phyloP scores from a whole-genome alignment of 148 eudicot genomes.

The Nyssa sinensis region DNA sequence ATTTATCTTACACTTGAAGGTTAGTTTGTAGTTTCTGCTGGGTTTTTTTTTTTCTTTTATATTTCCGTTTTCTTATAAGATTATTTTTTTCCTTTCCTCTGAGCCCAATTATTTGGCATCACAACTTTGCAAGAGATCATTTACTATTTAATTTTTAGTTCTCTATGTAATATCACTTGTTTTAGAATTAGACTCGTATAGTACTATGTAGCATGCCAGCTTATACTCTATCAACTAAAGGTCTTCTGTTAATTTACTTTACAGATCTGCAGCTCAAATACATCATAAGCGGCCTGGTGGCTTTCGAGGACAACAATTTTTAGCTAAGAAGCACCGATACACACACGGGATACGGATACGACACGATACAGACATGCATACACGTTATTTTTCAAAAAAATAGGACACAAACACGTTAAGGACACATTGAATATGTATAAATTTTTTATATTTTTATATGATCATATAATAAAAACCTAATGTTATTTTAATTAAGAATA shows the following conservation, averaged over 20 bases:
- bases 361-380: no score
- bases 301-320: conserved; percentile 71
- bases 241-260: not conserved
- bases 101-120: not conserved
- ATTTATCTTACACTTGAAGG: conserved; percentile 81
- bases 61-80: not conserved
- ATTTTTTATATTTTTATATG: no score
- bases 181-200: not conserved
- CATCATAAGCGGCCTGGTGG: conserved; percentile 70
- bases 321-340: no score
- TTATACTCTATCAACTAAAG: not conserved
- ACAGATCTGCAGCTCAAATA: conserved; percentile 55
- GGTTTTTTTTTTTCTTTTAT: not conserved
- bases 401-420: no score
- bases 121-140: not conserved
- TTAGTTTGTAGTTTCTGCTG: conserved; percentile 7
- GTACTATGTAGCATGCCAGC: no score
- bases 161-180: not conserved
- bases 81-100: not conserved
- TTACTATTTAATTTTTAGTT: not conserved
- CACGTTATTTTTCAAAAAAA: no score
- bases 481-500: no score
- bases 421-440: no score
- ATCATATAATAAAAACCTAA: no score
- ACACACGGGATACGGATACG: no score